Conservation (phyloP, 768 basidiomycete genomes). For the Tricholoma bakamatsutake region DNA sequence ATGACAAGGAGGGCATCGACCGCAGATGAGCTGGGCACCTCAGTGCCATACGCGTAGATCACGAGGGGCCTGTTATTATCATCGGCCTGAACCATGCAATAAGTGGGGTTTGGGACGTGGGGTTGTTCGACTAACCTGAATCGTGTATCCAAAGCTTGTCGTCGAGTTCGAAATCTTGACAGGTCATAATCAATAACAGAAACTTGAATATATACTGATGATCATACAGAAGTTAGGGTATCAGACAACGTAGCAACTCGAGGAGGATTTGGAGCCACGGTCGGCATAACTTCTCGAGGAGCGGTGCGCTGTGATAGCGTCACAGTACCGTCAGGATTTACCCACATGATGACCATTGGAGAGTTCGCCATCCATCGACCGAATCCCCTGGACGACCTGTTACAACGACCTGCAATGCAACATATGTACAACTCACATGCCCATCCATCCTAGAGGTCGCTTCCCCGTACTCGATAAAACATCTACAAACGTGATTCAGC, state of each 20-base stretch:
- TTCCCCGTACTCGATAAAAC: constrained; percentile 39
- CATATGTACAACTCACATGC: constrained; percentile 35
- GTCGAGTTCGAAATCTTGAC: constrained; percentile 34
- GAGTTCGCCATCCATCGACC: constrained; percentile 47
- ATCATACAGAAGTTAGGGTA: constrained; percentile 32
- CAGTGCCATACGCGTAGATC: constrained; percentile 56
- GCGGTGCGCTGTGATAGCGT: constrained; percentile 65
- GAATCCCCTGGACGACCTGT: constrained; percentile 43
- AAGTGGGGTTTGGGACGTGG: not conserved
- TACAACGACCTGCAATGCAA: not conserved
- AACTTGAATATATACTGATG: not conserved
- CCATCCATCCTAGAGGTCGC: constrained; percentile 50
- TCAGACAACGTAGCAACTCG: constrained; percentile 38
- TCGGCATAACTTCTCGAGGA: constrained; percentile 47
- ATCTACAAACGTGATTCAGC: constrained; percentile 27
- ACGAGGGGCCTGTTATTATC: constrained; percentile 34
- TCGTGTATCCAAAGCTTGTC: constrained; percentile 44
- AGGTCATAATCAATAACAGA: constrained; percentile 9
- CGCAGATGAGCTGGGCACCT: constrained; percentile 41
- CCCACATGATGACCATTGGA: constrained; percentile 74
- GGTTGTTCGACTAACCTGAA: constrained; percentile 24
- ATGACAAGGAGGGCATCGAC: constrained; percentile 38
- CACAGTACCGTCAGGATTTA: constrained; percentile 51
- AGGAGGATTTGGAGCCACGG: constrained; percentile 45
- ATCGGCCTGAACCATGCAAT: constrained; percentile 31